phyloP scores from a whole-genome alignment of 495 filamentous ascomycete species.

The Aspergillus kassunensis region DNA sequence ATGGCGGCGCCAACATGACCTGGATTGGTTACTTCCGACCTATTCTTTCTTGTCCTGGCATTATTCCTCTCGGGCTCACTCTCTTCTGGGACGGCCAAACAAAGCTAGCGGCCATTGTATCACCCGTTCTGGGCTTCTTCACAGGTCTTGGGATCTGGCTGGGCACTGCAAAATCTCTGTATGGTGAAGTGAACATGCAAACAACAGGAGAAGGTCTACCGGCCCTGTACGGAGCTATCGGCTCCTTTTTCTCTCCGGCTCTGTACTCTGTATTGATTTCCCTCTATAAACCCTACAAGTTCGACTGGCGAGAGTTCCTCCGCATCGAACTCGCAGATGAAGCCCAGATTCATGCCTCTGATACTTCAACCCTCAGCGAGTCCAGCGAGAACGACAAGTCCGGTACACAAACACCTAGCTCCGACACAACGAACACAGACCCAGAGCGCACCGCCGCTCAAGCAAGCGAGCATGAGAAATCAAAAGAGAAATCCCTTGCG shows the following conservation, averaged over 20 bases:
- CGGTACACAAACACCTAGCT: conserved; percentile 13
- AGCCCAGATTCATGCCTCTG: conserved; percentile 14
- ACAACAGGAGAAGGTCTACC: conserved; percentile 32
- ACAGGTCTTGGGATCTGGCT: conserved; percentile 37
- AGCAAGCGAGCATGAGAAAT: too few relatives aligned
- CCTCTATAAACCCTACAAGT: conserved; percentile 39
- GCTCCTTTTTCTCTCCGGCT: conserved; percentile 33
- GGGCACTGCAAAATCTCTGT: conserved; percentile 27
- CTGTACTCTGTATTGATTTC: conserved; percentile 42
- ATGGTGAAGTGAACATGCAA: conserved; percentile 29
- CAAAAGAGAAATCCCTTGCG: conserved; percentile 4
- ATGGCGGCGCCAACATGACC: conserved; percentile 40
- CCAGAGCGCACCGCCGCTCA: conserved; percentile 9
- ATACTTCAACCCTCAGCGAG: neutral
- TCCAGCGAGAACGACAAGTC: neutral
- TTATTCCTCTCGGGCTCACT: conserved; percentile 34
- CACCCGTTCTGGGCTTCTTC: conserved; percentile 35
- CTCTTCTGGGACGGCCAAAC: conserved; percentile 39
- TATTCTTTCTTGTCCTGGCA: conserved; percentile 36
- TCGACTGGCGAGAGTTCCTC: conserved; percentile 48
- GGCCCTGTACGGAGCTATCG: conserved; percentile 32
- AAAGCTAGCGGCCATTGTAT: conserved; percentile 27
- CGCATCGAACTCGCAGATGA: conserved; percentile 36
- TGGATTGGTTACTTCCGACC: conserved; percentile 39
- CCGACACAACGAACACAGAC: conserved; percentile 11